Conservation (phyloP, 371 early-diverging fungal species). For the Circinella minor region DNA sequence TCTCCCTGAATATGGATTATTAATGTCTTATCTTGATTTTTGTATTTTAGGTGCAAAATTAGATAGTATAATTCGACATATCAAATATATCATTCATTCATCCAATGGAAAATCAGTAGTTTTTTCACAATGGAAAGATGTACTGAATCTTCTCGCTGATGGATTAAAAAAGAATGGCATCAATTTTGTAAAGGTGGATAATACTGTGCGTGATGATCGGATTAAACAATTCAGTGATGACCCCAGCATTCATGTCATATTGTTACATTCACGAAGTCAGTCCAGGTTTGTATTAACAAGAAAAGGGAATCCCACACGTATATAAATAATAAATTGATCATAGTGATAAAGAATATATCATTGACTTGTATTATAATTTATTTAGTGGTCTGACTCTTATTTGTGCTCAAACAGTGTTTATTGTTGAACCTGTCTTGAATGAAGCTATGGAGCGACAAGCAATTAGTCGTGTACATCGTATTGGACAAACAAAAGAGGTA, state of each 20-base stretch:
- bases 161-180: constrained; percentile 59
- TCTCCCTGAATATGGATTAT: too few relatives aligned
- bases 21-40: neutral
- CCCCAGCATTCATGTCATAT: constrained; percentile 46
- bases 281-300: constrained; percentile 32
- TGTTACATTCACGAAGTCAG: constrained; percentile 58
- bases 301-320: too few relatives aligned
- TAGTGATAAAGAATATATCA: too few relatives aligned
- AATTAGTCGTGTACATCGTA: constrained; percentile 90
- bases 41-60: constrained; percentile 51
- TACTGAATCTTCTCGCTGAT: constrained; percentile 55
- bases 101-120: constrained; percentile 62
- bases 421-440: constrained; percentile 59
- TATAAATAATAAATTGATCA: too few relatives aligned
- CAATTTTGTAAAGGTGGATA: constrained; percentile 40
- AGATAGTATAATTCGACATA: constrained; percentile 67
- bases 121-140: constrained; percentile 74
- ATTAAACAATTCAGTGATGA: constrained; percentile 45
- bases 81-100: constrained; percentile 48
- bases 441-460: constrained; percentile 59
- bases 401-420: constrained; percentile 55
- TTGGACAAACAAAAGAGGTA: constrained; percentile 96
- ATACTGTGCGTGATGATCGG: constrained; percentile 24
- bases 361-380: neutral
- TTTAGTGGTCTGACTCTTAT: constrained; percentile 47